Percentiles rank a stretch among this genome's conserved stretches.
These are phyloP conservation scores for Cyclotella distinguenda DNA, from an alignment of 108 stramenopile species.

Conservation along the genomic window DNA sequence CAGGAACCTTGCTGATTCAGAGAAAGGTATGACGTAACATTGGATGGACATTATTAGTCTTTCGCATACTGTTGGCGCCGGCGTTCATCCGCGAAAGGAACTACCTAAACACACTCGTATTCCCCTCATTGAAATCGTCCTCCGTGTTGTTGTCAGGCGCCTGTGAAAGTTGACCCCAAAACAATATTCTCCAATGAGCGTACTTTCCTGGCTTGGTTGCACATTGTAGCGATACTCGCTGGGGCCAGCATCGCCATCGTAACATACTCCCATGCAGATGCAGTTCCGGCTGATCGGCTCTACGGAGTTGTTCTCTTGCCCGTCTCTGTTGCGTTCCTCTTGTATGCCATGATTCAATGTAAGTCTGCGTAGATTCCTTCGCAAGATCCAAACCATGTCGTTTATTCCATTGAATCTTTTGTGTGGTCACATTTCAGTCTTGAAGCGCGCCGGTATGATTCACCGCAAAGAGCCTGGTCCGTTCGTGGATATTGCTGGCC, in stretches of 20 bases:
- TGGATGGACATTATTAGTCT: too few species aligned
- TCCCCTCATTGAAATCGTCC: too few species aligned
- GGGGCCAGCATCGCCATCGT: constrained; percentile 44
- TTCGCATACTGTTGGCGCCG: too few species aligned
- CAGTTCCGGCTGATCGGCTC: constrained; percentile 25
- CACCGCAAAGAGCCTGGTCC: constrained; percentile 52
- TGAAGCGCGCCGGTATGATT: constrained; percentile 48
- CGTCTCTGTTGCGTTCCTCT: constrained; percentile 49
- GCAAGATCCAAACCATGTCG: not conserved
- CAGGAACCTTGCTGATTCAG: constrained; percentile 37
- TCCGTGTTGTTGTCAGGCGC: too few species aligned
- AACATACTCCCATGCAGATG: constrained; percentile 21
- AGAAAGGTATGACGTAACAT: too few species aligned
- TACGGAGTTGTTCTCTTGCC: constrained; percentile 60
- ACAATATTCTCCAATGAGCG: constrained; percentile 71
- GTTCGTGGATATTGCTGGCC: constrained; percentile 54
- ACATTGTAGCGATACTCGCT: constrained; percentile 38
- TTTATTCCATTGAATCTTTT: not conserved
- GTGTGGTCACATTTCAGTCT: constrained; percentile 8
- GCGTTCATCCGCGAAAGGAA: too few species aligned
- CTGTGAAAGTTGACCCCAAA: constrained; percentile 74
- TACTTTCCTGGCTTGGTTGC: constrained; percentile 75
- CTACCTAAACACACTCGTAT: too few species aligned
- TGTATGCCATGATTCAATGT: constrained; percentile 59
- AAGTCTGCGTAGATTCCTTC: constrained; percentile 8